Conservation (phyloP, 345 rosid genomes). For the Chamaenerion angustifolium region DNA sequence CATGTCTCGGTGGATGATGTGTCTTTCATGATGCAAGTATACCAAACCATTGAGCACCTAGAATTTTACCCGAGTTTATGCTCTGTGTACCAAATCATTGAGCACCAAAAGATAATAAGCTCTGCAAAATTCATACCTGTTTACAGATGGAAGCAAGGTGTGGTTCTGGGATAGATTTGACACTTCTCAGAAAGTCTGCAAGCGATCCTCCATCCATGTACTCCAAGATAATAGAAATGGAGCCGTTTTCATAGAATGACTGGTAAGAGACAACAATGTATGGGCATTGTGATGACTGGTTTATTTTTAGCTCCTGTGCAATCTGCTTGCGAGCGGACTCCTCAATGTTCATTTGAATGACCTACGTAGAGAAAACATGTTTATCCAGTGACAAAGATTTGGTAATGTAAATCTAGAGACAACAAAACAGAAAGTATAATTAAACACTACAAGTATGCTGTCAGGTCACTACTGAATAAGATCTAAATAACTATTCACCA, state of each 20-base stretch:
- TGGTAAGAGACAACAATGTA: constrained; percentile 73
- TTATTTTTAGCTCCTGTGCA: constrained; percentile 70
- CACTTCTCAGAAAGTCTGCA: constrained; percentile 62
- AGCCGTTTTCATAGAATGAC: constrained; percentile 69
- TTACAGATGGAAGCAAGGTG: constrained; percentile 66
- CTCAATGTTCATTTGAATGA: constrained; percentile 65
- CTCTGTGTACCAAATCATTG: constrained; percentile 41
- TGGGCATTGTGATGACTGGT: constrained; percentile 69
- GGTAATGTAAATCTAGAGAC: too few relatives aligned
- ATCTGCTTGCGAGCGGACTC: constrained; percentile 50
- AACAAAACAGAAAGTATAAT: too few relatives aligned
- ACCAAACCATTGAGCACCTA: constrained; percentile 72
- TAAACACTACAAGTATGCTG: too few relatives aligned
- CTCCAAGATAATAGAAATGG: constrained; percentile 70
- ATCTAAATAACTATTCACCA: neutral
- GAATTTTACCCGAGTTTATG: neutral
- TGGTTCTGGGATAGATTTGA: constrained; percentile 54
- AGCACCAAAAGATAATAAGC: constrained; percentile 41
- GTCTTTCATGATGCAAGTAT: constrained; percentile 80
- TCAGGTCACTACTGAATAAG: too few relatives aligned
- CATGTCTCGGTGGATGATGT: constrained; percentile 72
- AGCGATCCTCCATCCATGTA: constrained; percentile 93
- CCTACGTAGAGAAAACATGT: constrained; percentile 18
- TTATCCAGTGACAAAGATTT: too few relatives aligned
- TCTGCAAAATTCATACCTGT: constrained; percentile 33